A percentile compares a stretch with the other conserved stretches of the same genome.
Evolutionary conservation across 768 basidiomycete species (phyloP).

Genomic region (Aureoboletus auriporus): DNA sequence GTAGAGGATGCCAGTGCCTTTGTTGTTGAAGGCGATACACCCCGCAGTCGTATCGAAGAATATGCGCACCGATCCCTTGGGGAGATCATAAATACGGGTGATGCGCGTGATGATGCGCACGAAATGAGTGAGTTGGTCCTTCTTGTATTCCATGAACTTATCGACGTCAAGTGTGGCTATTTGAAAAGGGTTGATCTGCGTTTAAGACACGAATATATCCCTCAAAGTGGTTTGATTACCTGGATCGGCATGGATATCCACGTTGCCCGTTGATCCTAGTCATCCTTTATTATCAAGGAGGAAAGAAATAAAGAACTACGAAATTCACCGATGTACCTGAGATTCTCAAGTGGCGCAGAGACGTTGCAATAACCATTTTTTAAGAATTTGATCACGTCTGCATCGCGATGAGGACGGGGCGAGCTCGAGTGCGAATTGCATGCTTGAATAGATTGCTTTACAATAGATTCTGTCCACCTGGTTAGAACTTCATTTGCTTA

Average conservation of each 20-base stretch:
- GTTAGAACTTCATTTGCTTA: not conserved
- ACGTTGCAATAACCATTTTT: constrained; percentile 77
- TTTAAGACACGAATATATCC: too few species aligned
- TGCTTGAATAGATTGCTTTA: not conserved
- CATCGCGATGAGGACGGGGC: constrained; percentile 58
- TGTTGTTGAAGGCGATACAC: constrained; percentile 87
- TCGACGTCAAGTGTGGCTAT: constrained; percentile 52
- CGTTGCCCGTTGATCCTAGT: constrained; percentile 49
- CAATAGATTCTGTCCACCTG: not conserved
- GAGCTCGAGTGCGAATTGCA: too few species aligned
- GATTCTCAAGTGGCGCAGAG: constrained; percentile 47
- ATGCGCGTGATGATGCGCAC: constrained; percentile 61
- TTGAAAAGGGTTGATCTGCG: too few species aligned
- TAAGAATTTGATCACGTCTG: constrained; percentile 59
- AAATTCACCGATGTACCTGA: not conserved
- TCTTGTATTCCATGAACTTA: constrained; percentile 46
- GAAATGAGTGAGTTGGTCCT: constrained; percentile 59
- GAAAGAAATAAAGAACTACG: not conserved
- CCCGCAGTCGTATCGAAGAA: constrained; percentile 78
- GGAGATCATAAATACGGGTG: constrained; percentile 65
- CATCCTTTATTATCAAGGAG: not conserved
- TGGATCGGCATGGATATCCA: constrained; percentile 57
- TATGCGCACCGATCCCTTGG: constrained; percentile 66
- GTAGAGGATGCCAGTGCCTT: constrained; percentile 79
- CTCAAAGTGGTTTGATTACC: constrained; percentile 46